Evolutionary conservation across 2,329 filamentous ascomycete species (phyloP).

Genomic region (Pseudogymnoascus sp.): DNA sequence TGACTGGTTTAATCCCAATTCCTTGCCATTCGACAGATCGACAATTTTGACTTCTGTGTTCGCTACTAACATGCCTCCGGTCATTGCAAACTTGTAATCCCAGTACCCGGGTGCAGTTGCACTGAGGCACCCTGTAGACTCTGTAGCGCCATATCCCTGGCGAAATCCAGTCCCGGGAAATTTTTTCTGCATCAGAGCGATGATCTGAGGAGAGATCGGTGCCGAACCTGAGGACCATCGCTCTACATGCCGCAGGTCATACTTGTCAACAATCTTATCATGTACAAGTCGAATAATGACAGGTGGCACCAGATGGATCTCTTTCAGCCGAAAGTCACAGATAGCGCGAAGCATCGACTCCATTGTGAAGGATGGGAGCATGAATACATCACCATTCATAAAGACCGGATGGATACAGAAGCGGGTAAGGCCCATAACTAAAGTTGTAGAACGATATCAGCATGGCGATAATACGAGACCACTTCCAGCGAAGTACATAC

Average conservation of each 20-base stretch:
- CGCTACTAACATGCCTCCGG: constrained; percentile 47
- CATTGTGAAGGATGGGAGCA: constrained; percentile 58
- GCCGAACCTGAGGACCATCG: constrained; percentile 54
- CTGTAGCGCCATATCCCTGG: constrained; percentile 62
- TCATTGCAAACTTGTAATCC: constrained; percentile 42
- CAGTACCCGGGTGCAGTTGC: constrained; percentile 56
- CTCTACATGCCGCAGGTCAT: constrained; percentile 46
- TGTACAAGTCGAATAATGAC: constrained; percentile 53
- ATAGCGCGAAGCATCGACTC: constrained; percentile 45
- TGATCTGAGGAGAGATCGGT: constrained; percentile 46
- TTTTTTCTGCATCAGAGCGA: constrained; percentile 43
- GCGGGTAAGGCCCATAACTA: background rate
- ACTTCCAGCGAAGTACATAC: constrained; percentile 17
- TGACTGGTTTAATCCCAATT: constrained; percentile 41
- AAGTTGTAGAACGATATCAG: background rate
- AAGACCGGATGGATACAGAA: constrained; percentile 37
- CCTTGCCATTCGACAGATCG: constrained; percentile 41
- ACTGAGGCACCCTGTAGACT: constrained; percentile 54
- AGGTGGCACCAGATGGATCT: constrained; percentile 50
- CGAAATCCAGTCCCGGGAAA: constrained; percentile 54
- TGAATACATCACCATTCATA: constrained; percentile 56
- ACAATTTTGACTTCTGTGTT: constrained; percentile 53
- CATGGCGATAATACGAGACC: too few species aligned
- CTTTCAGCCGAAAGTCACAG: constrained; percentile 42
- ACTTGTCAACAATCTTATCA: constrained; percentile 44